Evolutionary conservation across 2,329 filamentous ascomycete species (phyloP).

Genomic region (Hymenoscyphus albidus): DNA sequence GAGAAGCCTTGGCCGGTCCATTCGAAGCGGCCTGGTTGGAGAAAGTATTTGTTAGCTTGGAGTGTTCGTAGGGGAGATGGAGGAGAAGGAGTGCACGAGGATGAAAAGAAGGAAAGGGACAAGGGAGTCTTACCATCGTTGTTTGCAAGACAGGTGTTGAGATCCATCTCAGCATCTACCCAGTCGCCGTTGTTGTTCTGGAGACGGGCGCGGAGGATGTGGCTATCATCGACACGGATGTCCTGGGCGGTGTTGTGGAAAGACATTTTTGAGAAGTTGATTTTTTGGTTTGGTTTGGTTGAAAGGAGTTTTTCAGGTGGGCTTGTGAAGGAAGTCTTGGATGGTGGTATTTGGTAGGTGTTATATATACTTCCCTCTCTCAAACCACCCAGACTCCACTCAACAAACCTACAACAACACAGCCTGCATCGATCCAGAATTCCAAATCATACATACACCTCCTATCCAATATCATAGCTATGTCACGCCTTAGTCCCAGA

Average conservation of each 20-base stretch:
- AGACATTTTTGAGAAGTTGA: neutral
- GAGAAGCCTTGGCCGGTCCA: constrained; percentile 33
- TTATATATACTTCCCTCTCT: too few species aligned
- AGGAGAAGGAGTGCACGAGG: neutral
- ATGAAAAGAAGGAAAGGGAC: constrained; percentile 10
- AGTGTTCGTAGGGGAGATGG: neutral
- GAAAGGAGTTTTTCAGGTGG: too few species aligned
- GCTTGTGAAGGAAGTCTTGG: too few species aligned
- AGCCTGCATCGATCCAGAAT: too few species aligned
- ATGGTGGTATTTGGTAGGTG: too few species aligned
- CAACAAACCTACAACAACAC: too few species aligned
- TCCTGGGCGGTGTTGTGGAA: constrained; percentile 49
- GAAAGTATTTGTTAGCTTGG: neutral
- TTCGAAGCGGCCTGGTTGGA: neutral
- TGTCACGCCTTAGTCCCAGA: too few species aligned
- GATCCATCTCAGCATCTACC: constrained; percentile 47
- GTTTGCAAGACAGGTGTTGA: constrained; percentile 53
- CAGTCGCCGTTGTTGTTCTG: constrained; percentile 41
- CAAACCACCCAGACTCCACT: too few species aligned
- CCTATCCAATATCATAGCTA: too few species aligned
- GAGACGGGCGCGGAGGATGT: constrained; percentile 51
- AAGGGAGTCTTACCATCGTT: constrained; percentile 39
- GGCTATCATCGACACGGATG: constrained; percentile 45
- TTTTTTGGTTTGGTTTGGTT: too few species aligned
- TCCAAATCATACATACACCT: too few species aligned